These are phyloP conservation scores for Ascochyta lentis DNA, from an alignment of 2,329 filamentous ascomycete genomes.

Conservation along the genomic window DNA sequence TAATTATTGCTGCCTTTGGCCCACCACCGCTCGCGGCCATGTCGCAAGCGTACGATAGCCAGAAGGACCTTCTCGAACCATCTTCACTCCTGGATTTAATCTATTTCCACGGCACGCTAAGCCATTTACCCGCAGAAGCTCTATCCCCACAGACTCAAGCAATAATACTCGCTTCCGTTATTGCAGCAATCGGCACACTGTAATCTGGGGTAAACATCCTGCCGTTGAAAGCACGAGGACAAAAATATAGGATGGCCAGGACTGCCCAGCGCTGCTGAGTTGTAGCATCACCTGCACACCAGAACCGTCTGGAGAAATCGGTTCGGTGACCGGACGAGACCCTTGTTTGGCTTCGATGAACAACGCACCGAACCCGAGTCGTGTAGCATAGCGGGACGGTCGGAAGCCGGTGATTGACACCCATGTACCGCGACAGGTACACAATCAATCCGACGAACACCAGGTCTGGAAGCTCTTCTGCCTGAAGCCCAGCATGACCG, in stretches of 20 bases:
- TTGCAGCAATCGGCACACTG: slow-evolving; percentile 24
- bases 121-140: slow-evolving; percentile 24
- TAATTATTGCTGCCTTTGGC: slow-evolving; percentile 32
- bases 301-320: slow-evolving; percentile 23
- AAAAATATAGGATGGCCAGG: slow-evolving; percentile 18
- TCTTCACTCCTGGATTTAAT: slow-evolving; percentile 45
- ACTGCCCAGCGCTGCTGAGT: slow-evolving; percentile 24
- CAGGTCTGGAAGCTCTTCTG: slow-evolving; percentile 13
- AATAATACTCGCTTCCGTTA: slow-evolving; percentile 43
- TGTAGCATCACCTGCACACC: slow-evolving; percentile 29
- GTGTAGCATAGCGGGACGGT: slow-evolving; percentile 9
- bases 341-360: slow-evolving; percentile 22
- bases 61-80: slow-evolving; percentile 35
- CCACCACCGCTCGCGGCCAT: slow-evolving; percentile 8
- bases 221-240: slow-evolving; percentile 34
- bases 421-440: slow-evolving; percentile 11
- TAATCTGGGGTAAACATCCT: slow-evolving; percentile 39
- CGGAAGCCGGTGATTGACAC: slow-evolving; percentile 15
- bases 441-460: slow-evolving; percentile 18
- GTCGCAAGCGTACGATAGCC: slow-evolving; percentile 10
- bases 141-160: slow-evolving; percentile 40
- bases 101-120: slow-evolving; percentile 36
- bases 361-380: slow-evolving; percentile 11
- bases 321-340: slow-evolving; percentile 23
- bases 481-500: slow-evolving; percentile 9